These are phyloP conservation scores for Podila minutissima DNA, from an alignment of 192 early-diverging fungal genomes.

Conservation along the genomic window DNA sequence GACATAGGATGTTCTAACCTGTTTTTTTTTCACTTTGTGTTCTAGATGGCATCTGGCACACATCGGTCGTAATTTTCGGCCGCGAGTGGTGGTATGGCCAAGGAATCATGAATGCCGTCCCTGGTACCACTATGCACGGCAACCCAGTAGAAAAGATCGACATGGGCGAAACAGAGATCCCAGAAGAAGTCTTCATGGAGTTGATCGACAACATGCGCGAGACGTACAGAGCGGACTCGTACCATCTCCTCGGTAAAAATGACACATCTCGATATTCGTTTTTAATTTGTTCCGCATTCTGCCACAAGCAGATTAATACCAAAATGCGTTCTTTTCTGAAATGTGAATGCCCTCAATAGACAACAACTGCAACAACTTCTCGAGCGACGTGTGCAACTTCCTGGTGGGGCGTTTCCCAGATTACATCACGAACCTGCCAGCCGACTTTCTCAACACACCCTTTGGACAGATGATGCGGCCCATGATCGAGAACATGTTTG, in stretches of 20 bases:
- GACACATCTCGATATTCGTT: not conserved
- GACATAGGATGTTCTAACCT: not conserved
- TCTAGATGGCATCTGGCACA: slow-evolving; percentile 72
- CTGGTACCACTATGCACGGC: slow-evolving; percentile 70
- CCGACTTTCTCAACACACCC: slow-evolving; percentile 70
- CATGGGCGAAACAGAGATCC: slow-evolving; percentile 84
- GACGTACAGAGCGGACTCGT: slow-evolving; percentile 71
- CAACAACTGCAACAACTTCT: slow-evolving; percentile 90
- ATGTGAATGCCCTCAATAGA: slow-evolving; percentile 39
- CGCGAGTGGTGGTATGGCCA: slow-evolving; percentile 83
- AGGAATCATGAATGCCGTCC: slow-evolving; percentile 68
- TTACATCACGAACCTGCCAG: slow-evolving; percentile 79
- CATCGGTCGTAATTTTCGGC: slow-evolving; percentile 79
- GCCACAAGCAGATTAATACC: too few species aligned
- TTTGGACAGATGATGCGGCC: slow-evolving; percentile 72
- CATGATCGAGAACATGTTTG: slow-evolving; percentile 76
- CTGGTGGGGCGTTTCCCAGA: slow-evolving; percentile 79
- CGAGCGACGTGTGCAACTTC: slow-evolving; percentile 82
- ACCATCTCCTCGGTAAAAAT: slow-evolving; percentile 74
- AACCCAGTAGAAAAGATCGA: slow-evolving; percentile 70
- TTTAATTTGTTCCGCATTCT: too few species aligned
- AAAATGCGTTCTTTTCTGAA: not conserved
- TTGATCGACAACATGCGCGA: slow-evolving; percentile 72
- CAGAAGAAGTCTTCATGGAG: slow-evolving; percentile 74
- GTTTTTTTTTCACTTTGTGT: not conserved